Conservation (phyloP, 805 yeast genomes). For the Kockiozyma suomiensis region DNA sequence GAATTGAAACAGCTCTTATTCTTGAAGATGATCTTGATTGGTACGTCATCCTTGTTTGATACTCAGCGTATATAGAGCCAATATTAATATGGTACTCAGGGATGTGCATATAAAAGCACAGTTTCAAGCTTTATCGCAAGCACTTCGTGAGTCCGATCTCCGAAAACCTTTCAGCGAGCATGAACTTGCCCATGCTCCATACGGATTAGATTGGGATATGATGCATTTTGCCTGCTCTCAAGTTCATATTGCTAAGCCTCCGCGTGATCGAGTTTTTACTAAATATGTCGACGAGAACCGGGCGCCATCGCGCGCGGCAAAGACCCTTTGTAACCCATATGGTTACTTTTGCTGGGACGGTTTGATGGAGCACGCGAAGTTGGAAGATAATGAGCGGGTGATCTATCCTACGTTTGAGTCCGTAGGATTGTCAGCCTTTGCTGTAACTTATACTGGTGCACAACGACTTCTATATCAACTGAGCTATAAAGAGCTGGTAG, state of each 20-base stretch:
- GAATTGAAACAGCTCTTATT: conserved; percentile 15
- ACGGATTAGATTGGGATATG: conserved; percentile 24
- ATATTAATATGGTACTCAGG: background rate
- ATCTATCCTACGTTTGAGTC: conserved; percentile 14
- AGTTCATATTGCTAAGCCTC: background rate
- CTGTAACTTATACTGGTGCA: conserved; percentile 19
- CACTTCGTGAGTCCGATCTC: conserved; percentile 8
- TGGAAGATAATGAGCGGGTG: conserved; percentile 12
- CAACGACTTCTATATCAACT: conserved; percentile 14
- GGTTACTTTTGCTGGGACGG: conserved; percentile 15
- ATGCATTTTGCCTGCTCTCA: conserved; percentile 10
- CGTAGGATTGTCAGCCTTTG: conserved; percentile 12
- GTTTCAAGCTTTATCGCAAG: conserved; percentile 6
- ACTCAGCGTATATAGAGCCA: background rate
- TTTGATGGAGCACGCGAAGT: background rate
- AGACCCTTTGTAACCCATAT: background rate
- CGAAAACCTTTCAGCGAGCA: conserved; percentile 13
- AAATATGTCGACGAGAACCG: conserved; percentile 4
- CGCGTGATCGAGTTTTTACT: conserved; percentile 1
- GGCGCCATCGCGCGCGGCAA: conserved; percentile 5
- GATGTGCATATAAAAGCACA: conserved; percentile 10
- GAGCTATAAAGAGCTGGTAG: conserved; percentile 11
- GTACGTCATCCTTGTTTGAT: background rate
- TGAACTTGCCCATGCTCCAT: conserved; percentile 13
- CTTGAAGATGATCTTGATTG: conserved; percentile 24